Conservation (phyloP, 495 filamentous ascomycete genomes). For the Xylaria cubensis region DNA sequence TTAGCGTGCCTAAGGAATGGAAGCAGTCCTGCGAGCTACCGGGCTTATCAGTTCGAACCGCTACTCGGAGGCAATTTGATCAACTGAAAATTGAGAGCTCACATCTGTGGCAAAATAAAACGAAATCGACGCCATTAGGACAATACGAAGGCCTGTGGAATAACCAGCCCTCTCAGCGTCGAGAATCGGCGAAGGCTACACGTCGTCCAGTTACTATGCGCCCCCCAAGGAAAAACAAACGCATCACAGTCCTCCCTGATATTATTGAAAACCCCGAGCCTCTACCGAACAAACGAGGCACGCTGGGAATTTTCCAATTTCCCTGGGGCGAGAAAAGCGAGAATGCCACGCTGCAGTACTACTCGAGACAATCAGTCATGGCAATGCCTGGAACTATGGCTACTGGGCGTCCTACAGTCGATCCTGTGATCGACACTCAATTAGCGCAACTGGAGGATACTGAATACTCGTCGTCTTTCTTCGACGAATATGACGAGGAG, state of each 20-base stretch:
- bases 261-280: conserved; percentile 63
- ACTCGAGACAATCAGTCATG: conserved; percentile 40
- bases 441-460: conserved; percentile 45
- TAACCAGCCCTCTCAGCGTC: conserved; percentile 24
- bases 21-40: conserved; percentile 33
- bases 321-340: conserved; percentile 65
- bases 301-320: conserved; percentile 63
- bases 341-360: conserved; percentile 49
- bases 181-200: background rate
- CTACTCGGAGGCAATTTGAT: conserved; percentile 39
- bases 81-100: conserved; percentile 47
- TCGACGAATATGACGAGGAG: conserved; percentile 55
- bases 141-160: conserved; percentile 33
- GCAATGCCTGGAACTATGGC: conserved; percentile 60
- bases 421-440: conserved; percentile 40
- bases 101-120: conserved; percentile 49
- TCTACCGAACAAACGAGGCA: conserved; percentile 57
- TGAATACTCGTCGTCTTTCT: conserved; percentile 53
- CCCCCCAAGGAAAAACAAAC: conserved; percentile 57
- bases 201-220: conserved; percentile 50
- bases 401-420: conserved; percentile 41
- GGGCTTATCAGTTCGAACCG: conserved; percentile 40
- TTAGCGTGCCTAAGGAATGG: conserved; percentile 28
- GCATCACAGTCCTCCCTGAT: conserved; percentile 60
- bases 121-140: conserved; percentile 15